Conservation (phyloP, 1,284 basidiomycete genomes). For the Microbotryum lychnidis-dioicae region DNA sequence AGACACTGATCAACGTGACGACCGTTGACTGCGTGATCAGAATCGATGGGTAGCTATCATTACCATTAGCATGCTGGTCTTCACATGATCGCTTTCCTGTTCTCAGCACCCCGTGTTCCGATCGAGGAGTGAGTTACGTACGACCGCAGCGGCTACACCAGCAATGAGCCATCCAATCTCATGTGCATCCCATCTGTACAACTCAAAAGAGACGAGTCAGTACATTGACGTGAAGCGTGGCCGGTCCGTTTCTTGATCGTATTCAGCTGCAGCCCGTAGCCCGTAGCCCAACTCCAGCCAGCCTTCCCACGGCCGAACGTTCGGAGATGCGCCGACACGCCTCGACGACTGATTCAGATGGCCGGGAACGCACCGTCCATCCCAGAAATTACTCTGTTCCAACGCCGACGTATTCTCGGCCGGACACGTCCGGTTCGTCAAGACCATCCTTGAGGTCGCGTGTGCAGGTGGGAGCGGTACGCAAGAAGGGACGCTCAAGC, state of each 20-base stretch:
- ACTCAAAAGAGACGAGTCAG: no score
- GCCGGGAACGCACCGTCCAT: constrained; percentile 1
- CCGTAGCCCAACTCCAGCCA: no score
- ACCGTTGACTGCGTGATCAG: constrained; percentile 32
- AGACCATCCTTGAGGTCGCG: background rate
- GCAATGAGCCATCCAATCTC: constrained; percentile 65
- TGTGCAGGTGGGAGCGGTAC: background rate
- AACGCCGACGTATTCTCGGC: constrained; percentile 4
- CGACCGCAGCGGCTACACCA: constrained; percentile 54
- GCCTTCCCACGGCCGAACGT: no score
- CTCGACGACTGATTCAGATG: background rate
- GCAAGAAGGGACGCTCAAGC: background rate
- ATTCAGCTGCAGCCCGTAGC: no score
- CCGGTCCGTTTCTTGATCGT: no score
- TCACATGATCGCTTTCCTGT: background rate
- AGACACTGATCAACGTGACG: constrained; percentile 36
- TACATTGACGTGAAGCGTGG: no score
- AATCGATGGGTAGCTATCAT: background rate
- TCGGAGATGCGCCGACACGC: no score
- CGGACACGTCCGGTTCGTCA: constrained; percentile 11
- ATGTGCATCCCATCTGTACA: constrained; percentile 42
- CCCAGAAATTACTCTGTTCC: constrained; percentile 13
- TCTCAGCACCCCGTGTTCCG: background rate
- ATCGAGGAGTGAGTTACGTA: constrained; percentile 41
- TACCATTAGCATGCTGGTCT: background rate